These are phyloP conservation scores for Wakefieldia striispora DNA, from an alignment of 768 basidiomycete genomes.

Conservation along the genomic window DNA sequence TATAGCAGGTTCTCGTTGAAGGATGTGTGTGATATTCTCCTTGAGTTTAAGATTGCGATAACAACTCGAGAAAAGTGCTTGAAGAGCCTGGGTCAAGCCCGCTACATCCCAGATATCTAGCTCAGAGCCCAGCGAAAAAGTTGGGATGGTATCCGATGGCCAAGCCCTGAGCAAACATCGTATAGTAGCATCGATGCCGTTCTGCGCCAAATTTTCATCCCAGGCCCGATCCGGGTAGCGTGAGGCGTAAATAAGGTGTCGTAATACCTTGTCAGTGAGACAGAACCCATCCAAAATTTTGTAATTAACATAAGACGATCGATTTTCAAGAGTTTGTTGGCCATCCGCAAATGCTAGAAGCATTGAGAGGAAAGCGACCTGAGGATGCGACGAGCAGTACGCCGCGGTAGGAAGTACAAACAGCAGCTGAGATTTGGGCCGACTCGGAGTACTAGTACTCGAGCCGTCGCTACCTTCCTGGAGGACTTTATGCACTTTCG, in stretches of 20 bases:
- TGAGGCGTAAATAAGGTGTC: too few relatives aligned
- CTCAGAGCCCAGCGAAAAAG: not conserved
- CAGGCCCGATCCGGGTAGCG: too few relatives aligned
- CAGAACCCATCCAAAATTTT: too few relatives aligned
- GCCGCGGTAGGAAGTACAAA: slow-evolving; percentile 31
- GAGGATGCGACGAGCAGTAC: slow-evolving; percentile 16
- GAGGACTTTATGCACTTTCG: slow-evolving; percentile 22
- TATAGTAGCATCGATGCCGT: too few relatives aligned
- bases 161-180: slow-evolving; percentile 1
- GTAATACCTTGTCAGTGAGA: too few relatives aligned
- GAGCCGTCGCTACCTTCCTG: slow-evolving; percentile 4
- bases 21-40: not conserved
- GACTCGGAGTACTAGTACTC: too few relatives aligned
- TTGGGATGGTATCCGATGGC: slow-evolving; percentile 13
- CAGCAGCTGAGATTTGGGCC: slow-evolving; percentile 12
- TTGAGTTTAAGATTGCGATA: slow-evolving; percentile 13
- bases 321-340: not conserved
- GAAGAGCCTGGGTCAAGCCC: not conserved
- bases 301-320: too few relatives aligned
- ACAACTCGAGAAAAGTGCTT: slow-evolving; percentile 7
- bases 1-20: too few relatives aligned
- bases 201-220: too few relatives aligned
- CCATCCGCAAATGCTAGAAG: slow-evolving; percentile 29
- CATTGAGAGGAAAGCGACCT: slow-evolving; percentile 19
- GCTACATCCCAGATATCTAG: not conserved